These are phyloP conservation scores for Suhomyces anneliseae DNA, from an alignment of 1,139 yeast species.

Conservation along the genomic window DNA sequence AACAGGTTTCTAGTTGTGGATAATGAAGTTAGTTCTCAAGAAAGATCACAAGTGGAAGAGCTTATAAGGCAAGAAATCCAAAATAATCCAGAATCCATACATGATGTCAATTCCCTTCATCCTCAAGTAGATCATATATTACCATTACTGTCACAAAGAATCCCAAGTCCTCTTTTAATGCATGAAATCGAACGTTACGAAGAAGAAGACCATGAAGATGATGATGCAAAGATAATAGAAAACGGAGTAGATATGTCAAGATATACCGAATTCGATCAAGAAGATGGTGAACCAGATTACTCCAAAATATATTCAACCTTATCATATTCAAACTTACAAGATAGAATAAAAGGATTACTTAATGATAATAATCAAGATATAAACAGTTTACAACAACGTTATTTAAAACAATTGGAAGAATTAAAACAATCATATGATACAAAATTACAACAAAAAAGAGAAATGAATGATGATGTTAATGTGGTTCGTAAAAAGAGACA, in stretches of 20 bases:
- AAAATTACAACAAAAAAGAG: slow-evolving; percentile 29
- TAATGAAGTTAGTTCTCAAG: slow-evolving; percentile 26
- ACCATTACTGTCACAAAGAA: slow-evolving; percentile 19
- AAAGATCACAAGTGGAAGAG: slow-evolving; percentile 36
- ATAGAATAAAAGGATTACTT: slow-evolving; percentile 27
- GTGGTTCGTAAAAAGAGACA: slow-evolving; percentile 35
- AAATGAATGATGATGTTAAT: slow-evolving; percentile 30
- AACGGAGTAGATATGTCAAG: slow-evolving; percentile 33
- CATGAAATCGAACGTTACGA: slow-evolving; percentile 34
- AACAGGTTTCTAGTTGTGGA: slow-evolving; percentile 1
- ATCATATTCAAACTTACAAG: slow-evolving; percentile 32
- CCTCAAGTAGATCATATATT: slow-evolving; percentile 31
- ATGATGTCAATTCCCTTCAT: slow-evolving; percentile 19
- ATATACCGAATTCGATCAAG: slow-evolving; percentile 24
- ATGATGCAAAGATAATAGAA: slow-evolving; percentile 16
- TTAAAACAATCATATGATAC: slow-evolving; percentile 18
- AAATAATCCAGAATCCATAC: not conserved
- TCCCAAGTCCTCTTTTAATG: slow-evolving; percentile 19
- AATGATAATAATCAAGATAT: slow-evolving; percentile 23
- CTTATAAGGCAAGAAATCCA: slow-evolving; percentile 21
- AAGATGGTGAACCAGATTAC: slow-evolving; percentile 15
- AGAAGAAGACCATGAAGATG: slow-evolving; percentile 24
- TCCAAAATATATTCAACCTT: slow-evolving; percentile 32
- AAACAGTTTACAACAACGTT: slow-evolving; percentile 18
- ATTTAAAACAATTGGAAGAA: slow-evolving; percentile 19